Evolutionary conservation across 345 rosid genomes (phyloP).

Genomic region (Dovyalis caffra): DNA sequence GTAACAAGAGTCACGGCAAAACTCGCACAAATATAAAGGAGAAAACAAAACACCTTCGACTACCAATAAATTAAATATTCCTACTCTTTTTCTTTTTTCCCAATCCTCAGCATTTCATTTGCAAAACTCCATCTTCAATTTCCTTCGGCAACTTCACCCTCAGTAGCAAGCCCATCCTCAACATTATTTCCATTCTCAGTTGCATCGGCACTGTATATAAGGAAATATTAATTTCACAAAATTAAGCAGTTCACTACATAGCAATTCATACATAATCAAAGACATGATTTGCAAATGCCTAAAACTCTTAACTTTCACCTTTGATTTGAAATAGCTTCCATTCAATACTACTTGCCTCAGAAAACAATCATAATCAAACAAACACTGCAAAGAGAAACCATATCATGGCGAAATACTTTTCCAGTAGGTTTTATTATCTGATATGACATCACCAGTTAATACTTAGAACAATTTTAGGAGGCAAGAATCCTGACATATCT

Average conservation of each 20-base stretch:
- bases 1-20: slow-evolving; percentile 12
- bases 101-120: slow-evolving; percentile 6
- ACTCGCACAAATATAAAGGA: slow-evolving; percentile 17
- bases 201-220: slow-evolving; percentile 34
- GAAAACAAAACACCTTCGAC: slow-evolving; percentile 22
- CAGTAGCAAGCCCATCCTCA: slow-evolving; percentile 14
- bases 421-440: neutral
- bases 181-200: slow-evolving; percentile 20
- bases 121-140: slow-evolving; percentile 26
- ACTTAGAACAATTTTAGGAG: neutral
- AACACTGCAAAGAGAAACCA: neutral
- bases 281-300: neutral
- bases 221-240: slow-evolving; percentile 1
- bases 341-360: neutral
- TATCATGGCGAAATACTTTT: neutral
- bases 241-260: neutral
- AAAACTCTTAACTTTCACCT: neutral
- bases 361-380: neutral
- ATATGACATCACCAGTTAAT: neutral
- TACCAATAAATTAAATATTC: slow-evolving; percentile 16
- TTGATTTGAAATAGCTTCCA: neutral
- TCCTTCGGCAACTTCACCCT: slow-evolving; percentile 25
- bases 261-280: neutral
- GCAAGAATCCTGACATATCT: neutral
- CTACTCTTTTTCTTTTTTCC: slow-evolving; percentile 4